These are phyloP conservation scores for Linnemannia exigua DNA, from an alignment of 192 early-diverging fungal genomes.

Conservation along the genomic window DNA sequence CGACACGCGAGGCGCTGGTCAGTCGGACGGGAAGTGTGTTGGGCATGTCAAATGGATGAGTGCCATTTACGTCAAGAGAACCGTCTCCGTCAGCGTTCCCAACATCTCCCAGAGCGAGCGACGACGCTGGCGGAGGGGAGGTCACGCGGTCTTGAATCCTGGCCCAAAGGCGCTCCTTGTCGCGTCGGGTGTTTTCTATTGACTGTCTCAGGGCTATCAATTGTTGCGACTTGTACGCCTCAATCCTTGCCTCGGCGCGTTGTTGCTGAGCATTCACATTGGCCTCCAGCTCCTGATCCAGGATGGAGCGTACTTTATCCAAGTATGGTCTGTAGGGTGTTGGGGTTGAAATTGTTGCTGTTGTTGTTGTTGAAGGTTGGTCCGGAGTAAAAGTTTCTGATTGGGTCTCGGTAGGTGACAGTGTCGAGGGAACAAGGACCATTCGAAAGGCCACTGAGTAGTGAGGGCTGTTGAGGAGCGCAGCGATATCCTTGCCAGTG, in stretches of 20 bases:
- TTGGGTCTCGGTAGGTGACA: not conserved
- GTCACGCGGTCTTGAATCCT: constrained; percentile 32
- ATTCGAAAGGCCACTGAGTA: constrained; percentile 50
- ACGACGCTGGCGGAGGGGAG: constrained; percentile 10
- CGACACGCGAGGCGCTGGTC: constrained; percentile 32
- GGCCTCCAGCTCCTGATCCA: constrained; percentile 47
- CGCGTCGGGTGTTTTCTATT: constrained; percentile 31
- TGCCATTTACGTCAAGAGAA: constrained; percentile 12
- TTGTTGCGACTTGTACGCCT: constrained; percentile 55
- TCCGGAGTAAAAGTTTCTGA: not conserved
- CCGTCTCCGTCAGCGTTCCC: not conserved
- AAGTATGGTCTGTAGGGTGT: constrained; percentile 36
- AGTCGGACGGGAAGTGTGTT: constrained; percentile 44
- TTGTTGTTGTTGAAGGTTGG: constrained; percentile 5
- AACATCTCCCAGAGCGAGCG: not conserved
- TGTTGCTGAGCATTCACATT: constrained; percentile 46
- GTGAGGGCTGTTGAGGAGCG: constrained; percentile 17
- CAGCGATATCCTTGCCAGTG: constrained; percentile 20
- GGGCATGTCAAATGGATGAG: constrained; percentile 32
- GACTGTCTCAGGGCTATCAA: constrained; percentile 30
- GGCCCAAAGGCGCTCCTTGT: constrained; percentile 46
- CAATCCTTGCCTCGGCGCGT: constrained; percentile 47
- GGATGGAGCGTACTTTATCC: constrained; percentile 31
- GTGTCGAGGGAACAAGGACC: constrained; percentile 10
- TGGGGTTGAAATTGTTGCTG: not conserved